Percentiles rank a stretch among this genome's conserved stretches.
Conservation (phyloP, 768 basidiomycete genomes). For the Russula sp. region DNA sequence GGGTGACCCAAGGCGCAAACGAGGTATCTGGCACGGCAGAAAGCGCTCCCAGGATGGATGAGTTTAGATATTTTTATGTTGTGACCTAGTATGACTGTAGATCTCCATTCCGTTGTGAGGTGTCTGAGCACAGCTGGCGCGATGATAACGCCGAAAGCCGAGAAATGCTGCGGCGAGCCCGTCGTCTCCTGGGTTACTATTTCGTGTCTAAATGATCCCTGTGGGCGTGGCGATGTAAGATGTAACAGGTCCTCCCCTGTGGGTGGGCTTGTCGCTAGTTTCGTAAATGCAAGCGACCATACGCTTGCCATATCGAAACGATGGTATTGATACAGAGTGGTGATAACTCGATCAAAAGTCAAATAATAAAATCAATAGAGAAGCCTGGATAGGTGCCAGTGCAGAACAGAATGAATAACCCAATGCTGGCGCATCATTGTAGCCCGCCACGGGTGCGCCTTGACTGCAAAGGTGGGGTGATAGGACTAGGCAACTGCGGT, state of each 20-base stretch:
- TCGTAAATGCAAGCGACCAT: background rate
- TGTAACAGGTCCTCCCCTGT: background rate
- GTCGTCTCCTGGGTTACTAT: background rate
- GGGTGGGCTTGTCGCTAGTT: background rate
- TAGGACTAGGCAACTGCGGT: slow-evolving; percentile 49
- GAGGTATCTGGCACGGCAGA: no score
- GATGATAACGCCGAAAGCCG: background rate
- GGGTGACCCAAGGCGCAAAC: no score
- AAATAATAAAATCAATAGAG: background rate
- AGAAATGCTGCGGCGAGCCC: background rate
- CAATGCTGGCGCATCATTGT: background rate
- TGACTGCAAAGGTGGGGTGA: background rate
- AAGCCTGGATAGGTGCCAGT: background rate
- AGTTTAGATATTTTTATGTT: background rate
- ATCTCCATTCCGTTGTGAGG: background rate
- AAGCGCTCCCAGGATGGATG: background rate
- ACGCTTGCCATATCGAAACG: background rate
- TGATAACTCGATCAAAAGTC: background rate
- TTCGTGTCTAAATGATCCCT: background rate
- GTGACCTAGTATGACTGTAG: background rate
- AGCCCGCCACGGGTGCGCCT: slow-evolving; percentile 10
- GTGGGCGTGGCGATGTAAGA: background rate
- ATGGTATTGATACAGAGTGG: background rate
- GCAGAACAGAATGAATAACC: background rate
- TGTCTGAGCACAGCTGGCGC: background rate